phyloP scores from a whole-genome alignment of 768 basidiomycete species.

The Lentinula guzmanii region DNA sequence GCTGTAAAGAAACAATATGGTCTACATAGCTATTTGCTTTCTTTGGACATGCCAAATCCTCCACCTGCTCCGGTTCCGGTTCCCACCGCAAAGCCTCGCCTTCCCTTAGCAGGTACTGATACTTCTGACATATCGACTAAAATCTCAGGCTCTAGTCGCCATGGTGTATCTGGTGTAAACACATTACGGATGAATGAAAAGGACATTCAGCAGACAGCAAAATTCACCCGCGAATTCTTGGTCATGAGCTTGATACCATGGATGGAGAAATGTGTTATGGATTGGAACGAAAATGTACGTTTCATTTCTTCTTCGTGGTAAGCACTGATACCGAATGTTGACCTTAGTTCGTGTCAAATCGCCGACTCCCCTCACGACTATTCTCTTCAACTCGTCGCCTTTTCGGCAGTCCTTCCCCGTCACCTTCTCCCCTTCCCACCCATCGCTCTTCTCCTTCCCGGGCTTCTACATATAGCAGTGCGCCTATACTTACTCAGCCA shows the following conservation, averaged over 20 bases:
- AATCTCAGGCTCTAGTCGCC: slow-evolving; percentile 17
- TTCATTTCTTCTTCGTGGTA: not conserved
- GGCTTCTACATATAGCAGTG: slow-evolving; percentile 27
- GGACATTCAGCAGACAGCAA: slow-evolving; percentile 70
- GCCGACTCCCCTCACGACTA: slow-evolving; percentile 76
- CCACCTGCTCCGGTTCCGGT: slow-evolving; percentile 64
- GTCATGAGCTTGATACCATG: slow-evolving; percentile 88
- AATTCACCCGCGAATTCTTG: slow-evolving; percentile 83
- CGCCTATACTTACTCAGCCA: slow-evolving; percentile 13
- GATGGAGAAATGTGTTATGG: slow-evolving; percentile 92
- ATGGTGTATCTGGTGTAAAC: slow-evolving; percentile 21
- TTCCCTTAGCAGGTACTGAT: slow-evolving; percentile 41
- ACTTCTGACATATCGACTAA: slow-evolving; percentile 12
- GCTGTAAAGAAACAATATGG: slow-evolving; percentile 87
- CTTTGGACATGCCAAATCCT: slow-evolving; percentile 53
- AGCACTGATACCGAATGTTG: slow-evolving; percentile 5
- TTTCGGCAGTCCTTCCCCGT: slow-evolving; percentile 60
- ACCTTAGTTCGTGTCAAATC: slow-evolving; percentile 60
- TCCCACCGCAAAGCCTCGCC: slow-evolving; percentile 57
- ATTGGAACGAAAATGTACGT: slow-evolving; percentile 86
- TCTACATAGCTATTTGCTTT: slow-evolving; percentile 66
- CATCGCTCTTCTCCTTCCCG: slow-evolving; percentile 30
- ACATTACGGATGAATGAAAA: slow-evolving; percentile 54
- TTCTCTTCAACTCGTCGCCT: slow-evolving; percentile 82
- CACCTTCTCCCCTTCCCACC: slow-evolving; percentile 37